These are phyloP conservation scores for Cymodocea nodosa DNA, from an alignment of 116 monocot genomes.

Conservation along the genomic window DNA sequence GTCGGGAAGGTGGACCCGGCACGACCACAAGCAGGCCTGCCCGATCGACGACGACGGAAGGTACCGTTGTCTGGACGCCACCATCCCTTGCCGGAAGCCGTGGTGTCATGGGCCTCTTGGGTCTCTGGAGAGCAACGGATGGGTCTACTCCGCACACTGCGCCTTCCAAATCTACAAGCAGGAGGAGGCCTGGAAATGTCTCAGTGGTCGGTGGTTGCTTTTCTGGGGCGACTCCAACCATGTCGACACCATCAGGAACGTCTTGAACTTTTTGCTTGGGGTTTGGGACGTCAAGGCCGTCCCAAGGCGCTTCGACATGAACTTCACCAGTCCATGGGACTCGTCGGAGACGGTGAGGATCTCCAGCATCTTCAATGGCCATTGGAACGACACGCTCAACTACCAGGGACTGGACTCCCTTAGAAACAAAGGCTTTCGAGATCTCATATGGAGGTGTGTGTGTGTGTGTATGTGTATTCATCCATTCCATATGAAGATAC, in stretches of 20 bases:
- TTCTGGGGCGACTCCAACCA: slow-evolving; percentile 98
- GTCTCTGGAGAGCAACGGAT: slow-evolving; percentile 79
- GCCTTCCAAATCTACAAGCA: slow-evolving; percentile 43
- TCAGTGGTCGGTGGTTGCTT: slow-evolving; percentile 54
- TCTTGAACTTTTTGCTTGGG: slow-evolving; percentile 57
- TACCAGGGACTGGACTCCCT: slow-evolving; percentile 49
- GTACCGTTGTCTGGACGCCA: slow-evolving; percentile 49
- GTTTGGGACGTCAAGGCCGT: slow-evolving; percentile 6
- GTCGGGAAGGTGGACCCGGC: slow-evolving; percentile 88
- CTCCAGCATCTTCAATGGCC: slow-evolving; percentile 66
- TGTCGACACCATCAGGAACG: slow-evolving; percentile 80
- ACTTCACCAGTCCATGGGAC: slow-evolving; percentile 28
- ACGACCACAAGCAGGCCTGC: slow-evolving; percentile 26
- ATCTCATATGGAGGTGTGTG: slow-evolving; percentile 23
- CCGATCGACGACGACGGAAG: slow-evolving; percentile 39
- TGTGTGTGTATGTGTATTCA: too few species aligned
- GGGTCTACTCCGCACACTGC: slow-evolving; percentile 92
- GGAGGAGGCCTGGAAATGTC: slow-evolving; percentile 53
- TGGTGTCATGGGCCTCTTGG: slow-evolving; percentile 68
- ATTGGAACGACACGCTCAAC: slow-evolving; percentile 46
- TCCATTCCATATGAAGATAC: too few species aligned
- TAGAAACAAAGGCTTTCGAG: slow-evolving; percentile 18
- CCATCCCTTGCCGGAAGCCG: slow-evolving; percentile 32
- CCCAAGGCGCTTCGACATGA: slow-evolving; percentile 30
- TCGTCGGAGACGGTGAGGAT: slow-evolving; percentile 36